Base-by-base conservation (phyloP, 768 basidiomycete genomes). In the Pholiota conissans region DNA sequence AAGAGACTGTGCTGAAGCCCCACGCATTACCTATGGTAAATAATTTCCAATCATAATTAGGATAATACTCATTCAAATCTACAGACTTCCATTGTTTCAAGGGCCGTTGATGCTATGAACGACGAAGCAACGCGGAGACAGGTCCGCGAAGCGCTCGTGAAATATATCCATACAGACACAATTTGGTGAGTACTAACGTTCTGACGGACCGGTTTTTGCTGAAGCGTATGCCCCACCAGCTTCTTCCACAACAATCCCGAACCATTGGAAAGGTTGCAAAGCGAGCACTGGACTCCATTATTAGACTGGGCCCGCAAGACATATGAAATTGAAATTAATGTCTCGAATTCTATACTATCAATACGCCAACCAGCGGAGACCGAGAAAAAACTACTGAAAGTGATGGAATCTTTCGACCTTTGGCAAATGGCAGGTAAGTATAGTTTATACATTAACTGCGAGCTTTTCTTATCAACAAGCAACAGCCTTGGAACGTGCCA, bases 121-220 rank as follows among this genome's bases (percentile, higher is more conserved):
- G 82, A 91, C 52, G 74, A 79, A 50, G 65, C 71, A 22, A 83
- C 83, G 16, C 79, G 88, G 26, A 66, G 69, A 14, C 81, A 90
- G 55, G 89, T 95, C 18, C 81, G 84, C 30, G 77, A 81, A 24
- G 80, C 85, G 10, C 73, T 98, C 40, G 72, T 97, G 40, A 83
- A 85, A 56, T 98, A 97, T 72, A 75, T 98, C 28, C 92, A 97
- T 67, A 98, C 96, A 2, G 97, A 99, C 70, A 94, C 97, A 1
- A 83, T 97, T 59, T 94, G 91, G 93, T 92, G 55, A 76, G 67
- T 55, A 37, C 7, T 34, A 51, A 55, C 32, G 34, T 10, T 49
- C 46, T 63, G 20, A 13, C 10, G 10, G 8, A 37, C 8, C 27
- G 24, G 28, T 11, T 16, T 48, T 28, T 48, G 18, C n/a, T n/a